Evolutionary conservation across 163 green algal species (phyloP).

Genomic region (Volvox carteri): DNA sequence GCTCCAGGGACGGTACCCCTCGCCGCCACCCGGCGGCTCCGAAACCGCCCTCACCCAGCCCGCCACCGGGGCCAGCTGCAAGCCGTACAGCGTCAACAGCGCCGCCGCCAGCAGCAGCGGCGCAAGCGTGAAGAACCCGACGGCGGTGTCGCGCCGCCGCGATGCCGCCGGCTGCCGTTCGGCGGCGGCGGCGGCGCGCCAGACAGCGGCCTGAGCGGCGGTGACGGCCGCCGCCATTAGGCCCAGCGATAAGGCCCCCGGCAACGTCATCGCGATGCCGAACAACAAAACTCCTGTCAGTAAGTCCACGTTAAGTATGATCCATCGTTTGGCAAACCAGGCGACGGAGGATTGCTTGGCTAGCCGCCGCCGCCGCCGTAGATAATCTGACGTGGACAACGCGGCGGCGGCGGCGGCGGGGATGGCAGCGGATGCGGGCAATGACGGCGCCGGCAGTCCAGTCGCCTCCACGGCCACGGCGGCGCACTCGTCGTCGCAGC

Average conservation of each 20-base stretch:
- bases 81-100: slow-evolving; percentile 70
- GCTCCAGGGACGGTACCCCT: neutral
- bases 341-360: slow-evolving; percentile 20
- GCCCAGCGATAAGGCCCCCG: slow-evolving; percentile 61
- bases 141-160: neutral
- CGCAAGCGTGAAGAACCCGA: slow-evolving; percentile 14
- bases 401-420: neutral
- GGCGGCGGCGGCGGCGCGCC: slow-evolving; percentile 24
- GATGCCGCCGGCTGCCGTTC: neutral
- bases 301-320: slow-evolving; percentile 76
- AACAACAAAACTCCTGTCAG: slow-evolving; percentile 65
- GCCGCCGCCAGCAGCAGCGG: slow-evolving; percentile 62
- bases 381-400: neutral
- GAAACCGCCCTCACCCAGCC: neutral
- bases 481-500: neutral
- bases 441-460: neutral
- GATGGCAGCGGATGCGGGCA: too few relatives aligned
- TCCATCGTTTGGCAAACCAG: slow-evolving; percentile 66
- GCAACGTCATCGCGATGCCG: slow-evolving; percentile 65
- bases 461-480: neutral
- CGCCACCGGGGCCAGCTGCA: slow-evolving; percentile 51
- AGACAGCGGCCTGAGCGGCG: slow-evolving; percentile 53
- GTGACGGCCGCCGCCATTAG: slow-evolving; percentile 16
- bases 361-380: neutral
- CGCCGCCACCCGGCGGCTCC: neutral